Conservation (phyloP, 2,329 filamentous ascomycete species). For the Trichoderma hamatum region DNA sequence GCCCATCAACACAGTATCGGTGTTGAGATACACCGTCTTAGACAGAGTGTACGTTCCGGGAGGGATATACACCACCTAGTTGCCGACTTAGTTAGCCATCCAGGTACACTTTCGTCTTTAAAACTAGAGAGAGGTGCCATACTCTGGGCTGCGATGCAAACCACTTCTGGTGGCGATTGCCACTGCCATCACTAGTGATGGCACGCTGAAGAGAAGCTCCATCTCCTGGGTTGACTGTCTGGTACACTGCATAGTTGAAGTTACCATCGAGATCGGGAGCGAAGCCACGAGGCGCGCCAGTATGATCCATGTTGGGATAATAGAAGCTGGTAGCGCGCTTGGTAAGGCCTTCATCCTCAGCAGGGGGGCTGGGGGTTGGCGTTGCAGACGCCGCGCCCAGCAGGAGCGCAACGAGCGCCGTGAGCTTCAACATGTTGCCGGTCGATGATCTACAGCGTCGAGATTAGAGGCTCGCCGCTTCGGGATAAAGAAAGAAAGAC, state of each 20-base stretch:
- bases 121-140: neutral
- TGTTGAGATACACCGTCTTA: constrained; percentile 46
- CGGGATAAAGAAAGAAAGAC: neutral
- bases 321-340: constrained; percentile 40
- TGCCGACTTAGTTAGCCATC: neutral
- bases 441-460: constrained; percentile 6
- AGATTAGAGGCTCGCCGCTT: neutral
- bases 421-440: constrained; percentile 30
- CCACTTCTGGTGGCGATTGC: constrained; percentile 43
- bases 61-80: constrained; percentile 46
- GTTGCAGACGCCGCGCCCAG: constrained; percentile 30
- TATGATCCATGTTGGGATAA: constrained; percentile 50
- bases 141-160: constrained; percentile 48
- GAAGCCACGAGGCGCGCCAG: constrained; percentile 41
- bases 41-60: constrained; percentile 47
- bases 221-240: constrained; percentile 43
- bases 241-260: constrained; percentile 44
- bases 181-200: constrained; percentile 44
- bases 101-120: neutral
- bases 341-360: constrained; percentile 23
- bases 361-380: constrained; percentile 24
- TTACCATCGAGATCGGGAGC: constrained; percentile 47
- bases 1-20: constrained; percentile 52
- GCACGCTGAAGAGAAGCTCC: constrained; percentile 43
- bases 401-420: constrained; percentile 28